Conservation (phyloP, 345 rosid genomes). For the Acer saccharum region DNA sequence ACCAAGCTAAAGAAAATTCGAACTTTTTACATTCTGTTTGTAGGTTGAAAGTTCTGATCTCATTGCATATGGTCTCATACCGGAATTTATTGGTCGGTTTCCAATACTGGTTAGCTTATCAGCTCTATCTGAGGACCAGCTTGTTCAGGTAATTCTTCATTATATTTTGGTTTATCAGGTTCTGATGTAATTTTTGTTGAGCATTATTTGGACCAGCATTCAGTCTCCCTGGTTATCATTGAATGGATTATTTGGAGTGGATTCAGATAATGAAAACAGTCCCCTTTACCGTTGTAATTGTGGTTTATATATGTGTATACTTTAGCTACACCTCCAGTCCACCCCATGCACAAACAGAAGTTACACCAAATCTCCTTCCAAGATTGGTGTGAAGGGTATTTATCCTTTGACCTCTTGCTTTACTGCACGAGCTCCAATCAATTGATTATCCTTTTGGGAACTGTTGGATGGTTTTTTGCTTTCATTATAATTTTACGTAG, state of each 20-base stretch:
- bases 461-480: background rate
- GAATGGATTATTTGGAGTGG: background rate
- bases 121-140: conserved; percentile 92
- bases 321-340: too few relatives aligned
- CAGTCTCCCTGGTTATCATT: background rate
- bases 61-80: conserved; percentile 94
- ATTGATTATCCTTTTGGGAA: background rate
- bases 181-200: background rate
- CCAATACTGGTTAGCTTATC: conserved; percentile 89
- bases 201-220: background rate
- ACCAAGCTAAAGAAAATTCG: conserved; percentile 5
- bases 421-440: background rate
- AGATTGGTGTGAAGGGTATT: background rate
- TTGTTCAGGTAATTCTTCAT: conserved; percentile 58
- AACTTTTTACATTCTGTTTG: conserved; percentile 21
- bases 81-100: conserved; percentile 95
- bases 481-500: background rate
- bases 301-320: too few relatives aligned
- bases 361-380: background rate
- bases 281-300: background rate
- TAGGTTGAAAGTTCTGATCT: conserved; percentile 96
- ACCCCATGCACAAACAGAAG: too few relatives aligned
- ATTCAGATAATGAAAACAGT: background rate
- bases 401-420: background rate
- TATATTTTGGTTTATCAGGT: conserved; percentile 2